Conservation (phyloP, 2,329 filamentous ascomycete genomes). For the Aspergillus aculeatinus region DNA sequence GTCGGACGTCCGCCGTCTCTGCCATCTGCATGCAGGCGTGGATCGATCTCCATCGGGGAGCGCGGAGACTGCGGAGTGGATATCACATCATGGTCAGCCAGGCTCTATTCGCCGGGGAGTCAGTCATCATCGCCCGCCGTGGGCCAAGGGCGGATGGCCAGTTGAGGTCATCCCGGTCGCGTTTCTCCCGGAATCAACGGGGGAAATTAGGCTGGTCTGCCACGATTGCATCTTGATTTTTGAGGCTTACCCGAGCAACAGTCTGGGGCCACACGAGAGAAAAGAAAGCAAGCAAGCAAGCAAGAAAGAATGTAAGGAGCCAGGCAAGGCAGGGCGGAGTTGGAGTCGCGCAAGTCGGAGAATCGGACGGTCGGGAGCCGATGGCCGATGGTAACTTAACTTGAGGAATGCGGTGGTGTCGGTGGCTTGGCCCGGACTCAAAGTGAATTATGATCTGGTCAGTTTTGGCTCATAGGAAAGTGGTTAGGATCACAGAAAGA, state of each 20-base stretch:
- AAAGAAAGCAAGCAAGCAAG: neutral
- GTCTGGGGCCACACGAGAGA: neutral
- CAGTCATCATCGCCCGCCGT: neutral
- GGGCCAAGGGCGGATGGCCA: neutral
- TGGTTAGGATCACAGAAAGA: neutral
- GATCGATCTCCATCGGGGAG: conserved; percentile 35
- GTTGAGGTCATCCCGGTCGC: neutral
- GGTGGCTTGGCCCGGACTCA: neutral
- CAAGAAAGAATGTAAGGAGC: neutral
- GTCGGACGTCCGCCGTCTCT: conserved; percentile 16
- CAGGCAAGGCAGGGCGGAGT: neutral
- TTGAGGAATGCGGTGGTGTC: neutral
- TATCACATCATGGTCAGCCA: conserved; percentile 11
- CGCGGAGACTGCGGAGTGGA: conserved; percentile 17
- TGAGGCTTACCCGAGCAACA: conserved; percentile 1
- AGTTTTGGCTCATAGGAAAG: too few relatives aligned
- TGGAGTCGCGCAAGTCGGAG: conserved; percentile 3
- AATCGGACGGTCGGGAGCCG: conserved; percentile 10
- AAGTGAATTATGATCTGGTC: neutral
- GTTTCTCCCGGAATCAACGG: neutral
- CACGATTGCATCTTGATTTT: neutral
- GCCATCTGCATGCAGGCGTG: conserved; percentile 26
- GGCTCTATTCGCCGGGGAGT: neutral
- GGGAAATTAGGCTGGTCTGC: neutral
- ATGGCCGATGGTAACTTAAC: conserved; percentile 1